phyloP scores from a whole-genome alignment of 2,329 filamentous ascomycete species.

The Penicillium sp. region DNA sequence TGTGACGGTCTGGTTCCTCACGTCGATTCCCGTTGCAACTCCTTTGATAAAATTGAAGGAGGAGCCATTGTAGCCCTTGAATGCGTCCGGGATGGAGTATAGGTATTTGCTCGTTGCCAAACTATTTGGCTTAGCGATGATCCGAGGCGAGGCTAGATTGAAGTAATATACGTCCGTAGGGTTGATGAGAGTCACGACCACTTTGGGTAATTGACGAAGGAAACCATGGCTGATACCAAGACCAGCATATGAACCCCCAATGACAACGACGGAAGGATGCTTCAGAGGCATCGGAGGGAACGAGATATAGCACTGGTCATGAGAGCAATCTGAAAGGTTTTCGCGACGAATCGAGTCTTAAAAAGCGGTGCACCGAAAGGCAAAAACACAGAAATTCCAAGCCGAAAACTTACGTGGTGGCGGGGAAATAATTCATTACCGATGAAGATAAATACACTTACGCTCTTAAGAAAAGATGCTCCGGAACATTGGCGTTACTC shows the following conservation, averaged over 20 bases:
- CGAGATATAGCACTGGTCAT: no score
- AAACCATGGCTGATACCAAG: slow-evolving; percentile 4
- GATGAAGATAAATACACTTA: no score
- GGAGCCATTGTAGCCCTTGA: neutral
- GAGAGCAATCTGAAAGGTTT: no score
- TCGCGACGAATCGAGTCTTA: no score
- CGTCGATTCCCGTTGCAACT: slow-evolving; percentile 4
- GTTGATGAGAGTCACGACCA: slow-evolving; percentile 4
- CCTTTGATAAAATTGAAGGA: slow-evolving; percentile 9
- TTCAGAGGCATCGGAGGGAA: no score
- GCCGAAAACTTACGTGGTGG: no score
- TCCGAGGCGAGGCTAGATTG: slow-evolving; percentile 9
- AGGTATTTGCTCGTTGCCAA: slow-evolving; percentile 4
- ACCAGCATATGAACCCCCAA: slow-evolving; percentile 9
- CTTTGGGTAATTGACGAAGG: neutral
- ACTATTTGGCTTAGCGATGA: slow-evolving; percentile 1
- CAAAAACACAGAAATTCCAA: no score
- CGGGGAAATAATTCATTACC: no score
- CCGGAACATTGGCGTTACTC: no score
- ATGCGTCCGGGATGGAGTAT: slow-evolving; percentile 1
- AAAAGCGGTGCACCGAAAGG: no score
- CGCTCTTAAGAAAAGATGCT: no score
- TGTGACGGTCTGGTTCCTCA: neutral
- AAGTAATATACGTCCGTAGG: slow-evolving; percentile 9
- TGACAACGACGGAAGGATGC: slow-evolving; percentile 3